Conservation (phyloP, 495 filamentous ascomycete species). For the Penicillium flavigenum region DNA sequence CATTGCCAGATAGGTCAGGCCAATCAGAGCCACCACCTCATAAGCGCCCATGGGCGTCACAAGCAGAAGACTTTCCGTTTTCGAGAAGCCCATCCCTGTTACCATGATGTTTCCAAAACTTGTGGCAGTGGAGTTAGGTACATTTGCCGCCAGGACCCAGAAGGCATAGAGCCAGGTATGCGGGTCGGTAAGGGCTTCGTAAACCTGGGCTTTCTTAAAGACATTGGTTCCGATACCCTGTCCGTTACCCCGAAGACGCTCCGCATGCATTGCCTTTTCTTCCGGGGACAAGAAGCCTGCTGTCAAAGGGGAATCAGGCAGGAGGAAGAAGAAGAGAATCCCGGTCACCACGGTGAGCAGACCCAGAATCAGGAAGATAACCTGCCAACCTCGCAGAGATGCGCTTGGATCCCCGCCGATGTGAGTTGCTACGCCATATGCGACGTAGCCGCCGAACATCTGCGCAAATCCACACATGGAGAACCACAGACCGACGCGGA, state of each 20-base stretch:
- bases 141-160: constrained; percentile 53
- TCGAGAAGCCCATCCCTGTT: constrained; percentile 28
- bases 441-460: constrained; percentile 55
- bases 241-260: constrained; percentile 55
- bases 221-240: constrained; percentile 60
- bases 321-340: constrained; percentile 52
- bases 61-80: constrained; percentile 56
- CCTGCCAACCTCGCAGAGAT: constrained; percentile 51
- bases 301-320: constrained; percentile 62
- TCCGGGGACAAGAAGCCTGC: constrained; percentile 49
- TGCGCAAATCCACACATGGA: constrained; percentile 52
- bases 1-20: constrained; percentile 56
- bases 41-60: constrained; percentile 59
- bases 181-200: constrained; percentile 51
- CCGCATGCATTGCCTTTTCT: constrained; percentile 54
- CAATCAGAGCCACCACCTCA: constrained; percentile 55
- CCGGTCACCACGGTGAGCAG: constrained; percentile 53
- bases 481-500: constrained; percentile 53
- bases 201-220: constrained; percentile 56
- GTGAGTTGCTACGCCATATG: constrained; percentile 41
- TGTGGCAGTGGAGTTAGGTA: constrained; percentile 38
- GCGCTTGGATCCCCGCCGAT: background rate
- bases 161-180: constrained; percentile 43
- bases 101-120: constrained; percentile 37
- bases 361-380: constrained; percentile 62